Evolutionary conservation across 148 eudicot species (phyloP).

Genomic region (Pharnaceum exiguum): DNA sequence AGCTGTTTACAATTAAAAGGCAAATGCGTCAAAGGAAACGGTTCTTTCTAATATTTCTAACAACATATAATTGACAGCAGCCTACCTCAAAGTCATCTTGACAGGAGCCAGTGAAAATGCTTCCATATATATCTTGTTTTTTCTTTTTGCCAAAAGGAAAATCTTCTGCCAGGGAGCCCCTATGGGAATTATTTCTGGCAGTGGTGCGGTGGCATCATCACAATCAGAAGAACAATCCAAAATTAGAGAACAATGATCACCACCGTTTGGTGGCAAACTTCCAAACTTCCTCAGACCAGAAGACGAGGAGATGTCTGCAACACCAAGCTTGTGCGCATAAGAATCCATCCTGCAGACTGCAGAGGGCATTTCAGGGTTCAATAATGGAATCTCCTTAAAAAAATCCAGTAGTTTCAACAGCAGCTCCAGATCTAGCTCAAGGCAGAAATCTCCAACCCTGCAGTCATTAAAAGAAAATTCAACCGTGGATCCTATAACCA

Average conservation of each 20-base stretch:
- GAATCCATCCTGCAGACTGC: conserved; percentile 28
- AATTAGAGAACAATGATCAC: conserved; percentile 16
- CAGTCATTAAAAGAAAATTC: conserved; percentile 20
- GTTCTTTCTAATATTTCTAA: background rate
- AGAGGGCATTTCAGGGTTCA: conserved; percentile 34
- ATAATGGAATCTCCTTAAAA: conserved; percentile 42
- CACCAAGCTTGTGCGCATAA: conserved; percentile 26
- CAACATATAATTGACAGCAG: background rate
- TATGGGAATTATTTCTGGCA: conserved; percentile 62
- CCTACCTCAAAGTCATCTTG: conserved; percentile 78
- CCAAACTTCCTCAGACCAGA: conserved; percentile 17
- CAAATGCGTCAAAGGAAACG: conserved; percentile 9
- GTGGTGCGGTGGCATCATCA: conserved; percentile 24
- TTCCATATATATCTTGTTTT: conserved; percentile 85
- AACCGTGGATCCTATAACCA: conserved; percentile 5
- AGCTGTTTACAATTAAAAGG: conserved; percentile 38
- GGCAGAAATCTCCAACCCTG: conserved; percentile 83
- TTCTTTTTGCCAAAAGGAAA: conserved; percentile 67
- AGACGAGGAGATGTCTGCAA: conserved; percentile 21
- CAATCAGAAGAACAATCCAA: conserved; percentile 22
- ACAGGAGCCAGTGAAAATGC: conserved; percentile 56
- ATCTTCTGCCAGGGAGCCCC: conserved; percentile 99
- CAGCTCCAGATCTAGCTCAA: conserved; percentile 87
- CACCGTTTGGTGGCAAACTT: conserved; percentile 23
- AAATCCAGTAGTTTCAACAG: conserved; percentile 68